Conservation (phyloP, 805 yeast genomes). For the Metschnikowia matae region DNA sequence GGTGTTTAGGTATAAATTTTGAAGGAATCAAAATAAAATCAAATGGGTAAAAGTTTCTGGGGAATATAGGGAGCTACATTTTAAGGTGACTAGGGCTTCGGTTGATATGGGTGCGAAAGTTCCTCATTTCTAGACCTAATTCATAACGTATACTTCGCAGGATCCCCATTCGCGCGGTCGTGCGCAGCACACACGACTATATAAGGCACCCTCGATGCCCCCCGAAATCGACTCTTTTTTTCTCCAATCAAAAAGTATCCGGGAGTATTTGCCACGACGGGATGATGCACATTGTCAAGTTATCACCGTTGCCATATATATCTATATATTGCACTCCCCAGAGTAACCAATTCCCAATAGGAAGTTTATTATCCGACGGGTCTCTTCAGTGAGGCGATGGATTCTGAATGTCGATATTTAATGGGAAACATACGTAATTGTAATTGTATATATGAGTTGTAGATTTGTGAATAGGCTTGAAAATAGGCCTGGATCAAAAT, state of each 20-base stretch:
- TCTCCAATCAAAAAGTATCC: conserved; percentile 54
- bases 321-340: conserved; percentile 46
- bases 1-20: too few species aligned
- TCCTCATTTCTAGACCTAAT: neutral
- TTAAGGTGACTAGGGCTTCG: too few species aligned
- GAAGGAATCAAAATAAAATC: too few species aligned
- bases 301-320: conserved; percentile 58
- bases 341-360: conserved; percentile 49
- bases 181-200: conserved; percentile 13
- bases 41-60: too few species aligned
- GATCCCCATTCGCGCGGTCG: conserved; percentile 6
- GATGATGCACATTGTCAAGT: conserved; percentile 57
- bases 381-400: conserved; percentile 52
- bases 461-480: neutral
- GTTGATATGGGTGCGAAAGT: too few species aligned
- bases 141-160: neutral
- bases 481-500: too few species aligned
- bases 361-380: conserved; percentile 55
- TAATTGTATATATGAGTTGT: neutral
- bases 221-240: conserved; percentile 16
- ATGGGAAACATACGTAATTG: conserved; percentile 2
- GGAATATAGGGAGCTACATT: too few species aligned
- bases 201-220: conserved; percentile 12
- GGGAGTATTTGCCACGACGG: conserved; percentile 71
- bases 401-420: conserved; percentile 54